These are phyloP conservation scores for Chlorella sp. DNA, from an alignment of 139 green algal genomes.

Conservation along the genomic window DNA sequence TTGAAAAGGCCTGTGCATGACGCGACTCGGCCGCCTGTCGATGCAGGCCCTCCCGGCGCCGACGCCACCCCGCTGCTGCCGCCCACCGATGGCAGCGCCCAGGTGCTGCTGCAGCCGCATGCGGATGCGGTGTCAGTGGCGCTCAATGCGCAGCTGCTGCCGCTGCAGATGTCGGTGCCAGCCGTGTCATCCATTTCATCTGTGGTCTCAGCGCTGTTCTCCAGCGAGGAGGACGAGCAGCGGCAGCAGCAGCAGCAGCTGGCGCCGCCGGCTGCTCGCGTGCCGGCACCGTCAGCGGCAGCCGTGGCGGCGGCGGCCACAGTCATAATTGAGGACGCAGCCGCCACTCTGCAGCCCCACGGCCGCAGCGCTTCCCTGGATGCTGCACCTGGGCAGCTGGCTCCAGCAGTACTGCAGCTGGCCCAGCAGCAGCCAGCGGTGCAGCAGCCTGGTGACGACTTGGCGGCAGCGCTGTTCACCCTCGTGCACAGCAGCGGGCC, in stretches of 20 bases:
- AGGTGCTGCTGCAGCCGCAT: conserved; percentile 25
- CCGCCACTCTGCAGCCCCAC: not conserved
- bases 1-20: not conserved
- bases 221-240: too few species aligned
- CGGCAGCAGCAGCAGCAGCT: not conserved
- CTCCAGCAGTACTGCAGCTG: not conserved
- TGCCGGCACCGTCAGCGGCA: not conserved
- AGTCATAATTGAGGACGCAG: conserved; percentile 22
- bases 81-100: conserved; percentile 17
- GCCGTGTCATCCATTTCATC: not conserved
- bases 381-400: not conserved
- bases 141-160: not conserved
- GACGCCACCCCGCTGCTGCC: conserved; percentile 16
- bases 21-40: not conserved
- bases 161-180: conserved; percentile 23
- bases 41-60: not conserved
- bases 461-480: conserved; percentile 8
- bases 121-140: not conserved
- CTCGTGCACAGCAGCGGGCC: conserved; percentile 12
- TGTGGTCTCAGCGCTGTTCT: not conserved
- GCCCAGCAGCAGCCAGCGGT: not conserved
- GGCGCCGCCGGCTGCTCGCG: not conserved
- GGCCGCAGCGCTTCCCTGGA: not conserved
- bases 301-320: not conserved
- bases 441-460: conserved; percentile 2